Conservation (phyloP, 768 basidiomycete genomes). For the Phylloporus sp. region DNA sequence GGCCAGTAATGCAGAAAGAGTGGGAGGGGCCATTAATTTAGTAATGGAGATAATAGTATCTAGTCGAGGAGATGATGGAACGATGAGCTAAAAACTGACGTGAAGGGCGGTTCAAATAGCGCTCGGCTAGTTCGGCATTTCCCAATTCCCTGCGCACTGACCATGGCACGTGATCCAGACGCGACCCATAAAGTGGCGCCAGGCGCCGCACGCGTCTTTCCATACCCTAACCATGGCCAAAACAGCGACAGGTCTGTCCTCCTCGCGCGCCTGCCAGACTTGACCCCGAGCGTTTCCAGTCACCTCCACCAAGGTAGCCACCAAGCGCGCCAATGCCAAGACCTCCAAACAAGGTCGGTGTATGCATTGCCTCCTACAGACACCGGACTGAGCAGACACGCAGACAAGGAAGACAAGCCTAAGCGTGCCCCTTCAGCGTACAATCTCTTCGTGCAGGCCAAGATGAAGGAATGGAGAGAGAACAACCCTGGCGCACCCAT, state of each 20-base stretch:
- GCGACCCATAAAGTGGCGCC: constrained; percentile 24
- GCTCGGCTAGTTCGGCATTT: constrained; percentile 16
- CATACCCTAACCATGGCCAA: constrained; percentile 42
- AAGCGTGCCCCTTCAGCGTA: constrained; percentile 59
- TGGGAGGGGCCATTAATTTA: constrained; percentile 34
- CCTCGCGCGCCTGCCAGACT: not conserved
- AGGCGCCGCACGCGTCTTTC: constrained; percentile 1
- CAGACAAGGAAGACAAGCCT: constrained; percentile 41
- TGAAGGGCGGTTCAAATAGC: constrained; percentile 21
- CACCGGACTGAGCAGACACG: not conserved
- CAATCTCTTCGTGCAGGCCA: constrained; percentile 49
- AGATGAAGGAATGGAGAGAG: constrained; percentile 56
- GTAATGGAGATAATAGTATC: not conserved
- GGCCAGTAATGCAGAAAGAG: constrained; percentile 36
- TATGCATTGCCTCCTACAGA: not conserved
- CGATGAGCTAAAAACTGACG: not conserved
- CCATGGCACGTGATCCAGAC: constrained; percentile 28
- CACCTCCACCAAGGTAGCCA: constrained; percentile 53
- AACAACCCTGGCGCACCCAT: constrained; percentile 42
- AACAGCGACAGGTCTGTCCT: constrained; percentile 41
- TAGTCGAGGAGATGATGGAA: not conserved
- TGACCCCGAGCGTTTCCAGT: constrained; percentile 30
- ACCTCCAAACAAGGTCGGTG: constrained; percentile 35
- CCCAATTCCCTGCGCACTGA: constrained; percentile 13
- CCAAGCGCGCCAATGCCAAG: constrained; percentile 47